Base-by-base conservation (phyloP, 495 filamentous ascomycete species). In the Penicillium soppii region DNA sequence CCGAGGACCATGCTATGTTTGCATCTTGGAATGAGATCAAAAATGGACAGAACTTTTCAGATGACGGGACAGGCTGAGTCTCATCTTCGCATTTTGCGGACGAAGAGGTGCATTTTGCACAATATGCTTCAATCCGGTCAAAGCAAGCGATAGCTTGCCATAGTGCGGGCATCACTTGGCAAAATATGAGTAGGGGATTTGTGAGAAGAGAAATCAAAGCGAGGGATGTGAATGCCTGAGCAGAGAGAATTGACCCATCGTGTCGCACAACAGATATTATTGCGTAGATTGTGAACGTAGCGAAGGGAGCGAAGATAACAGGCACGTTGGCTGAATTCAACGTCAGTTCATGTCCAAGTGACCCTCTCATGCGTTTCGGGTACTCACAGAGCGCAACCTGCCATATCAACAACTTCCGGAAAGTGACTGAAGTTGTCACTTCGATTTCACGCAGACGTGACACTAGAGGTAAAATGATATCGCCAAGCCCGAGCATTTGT, bases 261-360 rank as follows among this genome's bases (percentile, higher is more conserved):
- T 39, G 26, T 26, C 67, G 65, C 16, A 66, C 63, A 15, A 73
- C 60, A 3, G 77, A 69, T 13, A 77, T 64, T 32, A 79, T 65
- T 0, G 73, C 66, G 43, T 69, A 62, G 1, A 75, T 67, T 0
- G 62, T 48, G 37, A 73, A 82, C 0, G 73, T 77, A 3, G 78
- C 55, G 12, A 69, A 64, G 0, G 77, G 73, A 0, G 64, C 67
- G 1, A 59, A 15, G 0, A 39, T 46, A 5, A 45, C 9, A 4
- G 53, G 53, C n/a, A n/a, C n/a, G n/a, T n/a, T n/a, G n/a, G n/a
- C n/a, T n/a, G n/a, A n/a, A n/a, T n/a, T n/a, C n/a, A n/a, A n/a
- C n/a, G n/a, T n/a, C n/a, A n/a, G n/a, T n/a, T n/a, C n/a, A n/a
- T n/a, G n/a, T n/a, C n/a, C n/a, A n/a, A n/a, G n/a, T n/a, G n/a